A percentile compares a stretch with the other conserved stretches of the same genome.
phyloP scores from a whole-genome alignment of 345 rosid genomes.

The Arabidopsis arenosa region DNA sequence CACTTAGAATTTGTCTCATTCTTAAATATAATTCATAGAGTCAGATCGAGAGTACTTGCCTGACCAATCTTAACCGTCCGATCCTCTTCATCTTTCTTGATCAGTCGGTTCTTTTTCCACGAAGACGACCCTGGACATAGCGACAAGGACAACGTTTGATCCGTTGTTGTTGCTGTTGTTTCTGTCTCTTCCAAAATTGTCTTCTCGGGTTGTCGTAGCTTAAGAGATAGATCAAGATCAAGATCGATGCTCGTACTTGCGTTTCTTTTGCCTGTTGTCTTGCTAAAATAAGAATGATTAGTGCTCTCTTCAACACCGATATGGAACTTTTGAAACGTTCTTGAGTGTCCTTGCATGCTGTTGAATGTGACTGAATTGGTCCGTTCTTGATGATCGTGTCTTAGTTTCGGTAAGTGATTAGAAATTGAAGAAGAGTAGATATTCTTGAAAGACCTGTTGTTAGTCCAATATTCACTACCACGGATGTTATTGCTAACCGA shows the following conservation, averaged over 20 bases:
- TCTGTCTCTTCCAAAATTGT: conserved; percentile 41
- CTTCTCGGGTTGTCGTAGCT: conserved; percentile 40
- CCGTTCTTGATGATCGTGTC: conserved; percentile 38
- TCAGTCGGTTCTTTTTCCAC: conserved; percentile 52
- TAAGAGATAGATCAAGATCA: conserved; percentile 63
- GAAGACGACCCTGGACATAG: conserved; percentile 54
- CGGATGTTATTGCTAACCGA: conserved; percentile 45
- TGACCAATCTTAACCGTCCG: conserved; percentile 51
- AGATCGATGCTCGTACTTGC: conserved; percentile 49
- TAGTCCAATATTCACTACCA: conserved; percentile 38
- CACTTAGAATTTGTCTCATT: conserved; percentile 73
- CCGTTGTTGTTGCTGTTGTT: conserved; percentile 37
- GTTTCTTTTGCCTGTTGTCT: conserved; percentile 49
- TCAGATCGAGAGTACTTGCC: conserved; percentile 93
- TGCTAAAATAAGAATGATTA: conserved; percentile 25
- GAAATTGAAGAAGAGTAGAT: conserved; percentile 33
- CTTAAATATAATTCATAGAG: conserved; percentile 70
- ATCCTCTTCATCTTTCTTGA: conserved; percentile 43
- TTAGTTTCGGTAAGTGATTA: conserved; percentile 29
- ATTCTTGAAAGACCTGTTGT: conserved; percentile 39
- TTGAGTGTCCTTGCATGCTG: conserved; percentile 40
- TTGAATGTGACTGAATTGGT: conserved; percentile 21
- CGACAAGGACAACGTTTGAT: conserved; percentile 60
- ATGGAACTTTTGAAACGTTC: conserved; percentile 25
- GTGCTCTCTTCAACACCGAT: conserved; percentile 36